Evolutionary conservation across 2,329 filamentous ascomycete genomes (phyloP).

Genomic region (Colletotrichum echinochloae): DNA sequence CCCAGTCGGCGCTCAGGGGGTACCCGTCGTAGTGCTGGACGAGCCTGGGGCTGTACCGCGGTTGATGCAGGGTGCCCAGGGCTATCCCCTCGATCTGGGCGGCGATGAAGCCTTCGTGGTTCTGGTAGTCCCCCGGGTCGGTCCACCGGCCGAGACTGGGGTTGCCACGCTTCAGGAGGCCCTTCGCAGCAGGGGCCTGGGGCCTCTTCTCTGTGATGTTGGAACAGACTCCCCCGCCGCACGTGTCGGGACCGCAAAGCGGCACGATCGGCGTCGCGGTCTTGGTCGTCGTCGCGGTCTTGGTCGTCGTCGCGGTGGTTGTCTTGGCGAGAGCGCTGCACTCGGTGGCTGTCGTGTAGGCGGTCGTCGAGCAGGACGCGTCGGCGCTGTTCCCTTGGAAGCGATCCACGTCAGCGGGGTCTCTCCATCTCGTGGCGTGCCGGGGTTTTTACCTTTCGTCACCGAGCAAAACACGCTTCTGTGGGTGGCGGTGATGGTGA

Average conservation of each 20-base stretch:
- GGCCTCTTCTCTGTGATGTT: no score
- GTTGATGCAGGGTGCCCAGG: rapidly evolving
- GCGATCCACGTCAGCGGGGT: not conserved
- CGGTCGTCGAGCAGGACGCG: not conserved
- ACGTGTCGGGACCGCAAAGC: not conserved
- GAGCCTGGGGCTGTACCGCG: not conserved
- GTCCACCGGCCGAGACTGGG: not conserved
- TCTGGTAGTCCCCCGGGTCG: not conserved
- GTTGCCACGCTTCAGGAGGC: not conserved
- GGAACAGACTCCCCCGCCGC: not conserved
- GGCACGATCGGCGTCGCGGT: not conserved
- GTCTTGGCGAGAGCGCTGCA: not conserved
- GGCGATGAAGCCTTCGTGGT: not conserved
- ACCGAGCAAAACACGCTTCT: not conserved
- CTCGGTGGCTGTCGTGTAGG: not conserved
- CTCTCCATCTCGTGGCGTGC: no score
- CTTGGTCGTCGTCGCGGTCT: not conserved
- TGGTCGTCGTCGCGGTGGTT: not conserved
- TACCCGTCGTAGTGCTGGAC: not conserved
- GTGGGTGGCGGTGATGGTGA: not conserved
- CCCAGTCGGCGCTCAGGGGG: not conserved
- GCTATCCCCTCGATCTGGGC: not conserved
- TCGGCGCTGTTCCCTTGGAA: not conserved
- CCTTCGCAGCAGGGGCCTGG: not conserved
- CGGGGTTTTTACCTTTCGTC: not conserved